Evolutionary conservation across 768 basidiomycete genomes (phyloP), one percentile per base, ranked within the genome.

Genomic region (Termitomyces eurrhizus): DNA sequence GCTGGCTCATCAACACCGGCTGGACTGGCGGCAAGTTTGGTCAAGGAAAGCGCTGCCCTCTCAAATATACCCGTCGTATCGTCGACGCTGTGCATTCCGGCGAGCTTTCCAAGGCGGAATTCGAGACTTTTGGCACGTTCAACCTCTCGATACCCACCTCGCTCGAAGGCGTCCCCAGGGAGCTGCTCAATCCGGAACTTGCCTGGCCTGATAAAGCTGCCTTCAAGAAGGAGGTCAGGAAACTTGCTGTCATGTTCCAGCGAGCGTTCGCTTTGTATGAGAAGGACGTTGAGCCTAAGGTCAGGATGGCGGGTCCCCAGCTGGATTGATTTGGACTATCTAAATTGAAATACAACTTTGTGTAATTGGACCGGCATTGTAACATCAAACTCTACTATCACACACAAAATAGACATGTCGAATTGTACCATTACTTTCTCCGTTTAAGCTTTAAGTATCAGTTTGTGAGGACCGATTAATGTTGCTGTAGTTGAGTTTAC

Each of bases 1-100:
- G 95, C 81, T 99, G 94, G 93, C 83, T 98, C 71, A 91, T 99
- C 85, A 98, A 99, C 88, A 99, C 96, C 3, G 96, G 92, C 63
- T 95, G 93, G 93, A 90, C 92, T 56, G 89, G 92, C 58, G 96
- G 96, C 73, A 93, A 93, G 74, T 99, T 86, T 73, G 96, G 96
- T 52, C 69, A 74, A 16, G 96, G 95, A 66, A 92, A 91, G 78
- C 92, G 96, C 64, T 99, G 96, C 85, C 90, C 96, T 21, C 88
- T 99, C 78, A 92, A 91, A 72, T 93, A 87, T 78, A 98, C 97
- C 51, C 93, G 96, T 58, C 88, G 89, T 60, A 98, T 98, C 73
- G 90, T 98, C 76, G 95, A 98, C 73, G 92, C 95, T 44, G 93
- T 98, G 69, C 97, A 98, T 80, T 89, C 90, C 60, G 95, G 96